Conservation (phyloP, 2,329 filamentous ascomycete genomes). For the Penicillium olsonii region DNA sequence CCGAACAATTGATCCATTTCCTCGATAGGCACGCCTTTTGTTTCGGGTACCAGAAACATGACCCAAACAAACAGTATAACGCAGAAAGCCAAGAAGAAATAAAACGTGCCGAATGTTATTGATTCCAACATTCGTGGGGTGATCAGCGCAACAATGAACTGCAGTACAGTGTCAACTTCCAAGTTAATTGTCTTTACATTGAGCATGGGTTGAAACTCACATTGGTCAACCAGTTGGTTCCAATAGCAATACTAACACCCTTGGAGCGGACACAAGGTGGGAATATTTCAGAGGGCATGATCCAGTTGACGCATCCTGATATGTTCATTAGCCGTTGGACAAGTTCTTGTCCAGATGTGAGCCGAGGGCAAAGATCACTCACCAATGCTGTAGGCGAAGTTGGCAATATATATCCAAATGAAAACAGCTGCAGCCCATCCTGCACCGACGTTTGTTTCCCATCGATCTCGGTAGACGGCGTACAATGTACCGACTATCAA, state of each 20-base stretch:
- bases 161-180: slow-evolving; percentile 19
- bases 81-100: slow-evolving; percentile 58
- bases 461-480: slow-evolving; percentile 60
- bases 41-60: slow-evolving; percentile 23
- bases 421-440: slow-evolving; percentile 64
- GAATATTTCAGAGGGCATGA: slow-evolving; percentile 71
- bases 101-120: slow-evolving; percentile 68
- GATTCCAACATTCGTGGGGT: slow-evolving; percentile 64
- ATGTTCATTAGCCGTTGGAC: background rate
- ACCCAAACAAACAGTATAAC: slow-evolving; percentile 5
- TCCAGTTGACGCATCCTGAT: slow-evolving; percentile 63
- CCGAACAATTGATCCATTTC: slow-evolving; percentile 32
- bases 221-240: slow-evolving; percentile 24
- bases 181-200: too few relatives aligned
- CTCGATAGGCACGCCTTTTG: slow-evolving; percentile 29
- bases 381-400: slow-evolving; percentile 61
- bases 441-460: slow-evolving; percentile 57
- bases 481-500: slow-evolving; percentile 69
- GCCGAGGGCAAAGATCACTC: background rate
- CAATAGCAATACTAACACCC: slow-evolving; percentile 21
- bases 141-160: slow-evolving; percentile 64
- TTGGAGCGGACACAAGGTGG: slow-evolving; percentile 67
- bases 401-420: slow-evolving; percentile 67
- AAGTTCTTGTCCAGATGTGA: background rate
- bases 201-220: slow-evolving; percentile 32